phyloP scores from a whole-genome alignment of 164 flowering plant species.

The Platanus orientalis region DNA sequence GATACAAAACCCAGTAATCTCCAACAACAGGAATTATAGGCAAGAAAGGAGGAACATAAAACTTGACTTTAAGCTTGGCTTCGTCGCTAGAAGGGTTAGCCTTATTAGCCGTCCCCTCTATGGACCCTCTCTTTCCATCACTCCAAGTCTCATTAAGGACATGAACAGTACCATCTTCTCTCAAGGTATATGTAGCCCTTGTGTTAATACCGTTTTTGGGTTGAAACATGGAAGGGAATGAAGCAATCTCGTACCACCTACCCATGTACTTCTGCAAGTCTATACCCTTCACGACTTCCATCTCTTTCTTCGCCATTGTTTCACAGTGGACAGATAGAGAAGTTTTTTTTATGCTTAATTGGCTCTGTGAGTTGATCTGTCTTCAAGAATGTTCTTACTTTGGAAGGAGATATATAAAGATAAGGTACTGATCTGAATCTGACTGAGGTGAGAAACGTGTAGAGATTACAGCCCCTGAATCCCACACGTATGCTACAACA shows the following conservation, averaged over 20 bases:
- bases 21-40: slow-evolving; percentile 65
- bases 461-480: too few species aligned
- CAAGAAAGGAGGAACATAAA: slow-evolving; percentile 60
- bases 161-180: slow-evolving; percentile 49
- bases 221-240: slow-evolving; percentile 55
- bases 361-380: too few species aligned
- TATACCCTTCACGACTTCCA: slow-evolving; percentile 56
- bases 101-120: slow-evolving; percentile 61
- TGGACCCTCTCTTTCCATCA: slow-evolving; percentile 48
- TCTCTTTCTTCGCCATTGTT: slow-evolving; percentile 17
- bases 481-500: too few species aligned
- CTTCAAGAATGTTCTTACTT: too few species aligned
- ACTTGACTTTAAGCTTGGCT: slow-evolving; percentile 73
- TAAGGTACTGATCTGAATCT: too few species aligned
- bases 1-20: slow-evolving; percentile 63
- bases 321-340: too few species aligned
- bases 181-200: slow-evolving; percentile 60
- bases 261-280: slow-evolving; percentile 65
- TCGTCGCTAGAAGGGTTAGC: slow-evolving; percentile 54
- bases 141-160: slow-evolving; percentile 66
- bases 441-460: too few species aligned
- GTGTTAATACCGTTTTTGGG: slow-evolving; percentile 56
- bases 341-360: too few species aligned
- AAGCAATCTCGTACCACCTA: slow-evolving; percentile 76
- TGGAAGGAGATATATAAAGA: too few species aligned